Conservation (phyloP, 371 early-diverging fungal genomes). For the Umbelopsis sp. region DNA sequence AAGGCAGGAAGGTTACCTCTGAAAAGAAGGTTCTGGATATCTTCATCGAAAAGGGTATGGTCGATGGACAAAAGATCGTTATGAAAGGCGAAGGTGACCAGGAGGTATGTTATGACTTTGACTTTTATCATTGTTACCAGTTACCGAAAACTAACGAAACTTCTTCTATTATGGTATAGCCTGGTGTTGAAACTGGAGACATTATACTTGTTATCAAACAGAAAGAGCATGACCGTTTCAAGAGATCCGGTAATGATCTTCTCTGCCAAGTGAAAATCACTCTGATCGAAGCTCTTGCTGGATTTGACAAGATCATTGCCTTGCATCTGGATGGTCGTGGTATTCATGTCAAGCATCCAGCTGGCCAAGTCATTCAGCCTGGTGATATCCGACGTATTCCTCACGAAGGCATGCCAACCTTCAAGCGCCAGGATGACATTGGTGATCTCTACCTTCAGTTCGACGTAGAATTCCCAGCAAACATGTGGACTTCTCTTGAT, state of each 20-base stretch:
- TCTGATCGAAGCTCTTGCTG: conserved; percentile 91
- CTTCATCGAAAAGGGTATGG: conserved; percentile 93
- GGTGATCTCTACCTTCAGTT: conserved; percentile 94
- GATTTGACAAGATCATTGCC: conserved; percentile 81
- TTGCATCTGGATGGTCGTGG: conserved; percentile 92
- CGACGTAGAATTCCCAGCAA: conserved; percentile 91
- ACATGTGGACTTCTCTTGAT: conserved; percentile 69
- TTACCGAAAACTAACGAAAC: not conserved
- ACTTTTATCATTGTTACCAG: not conserved
- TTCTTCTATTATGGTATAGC: conserved; percentile 30
- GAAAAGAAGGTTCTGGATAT: conserved; percentile 92
- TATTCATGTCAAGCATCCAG: conserved; percentile 83
- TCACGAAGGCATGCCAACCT: conserved; percentile 96
- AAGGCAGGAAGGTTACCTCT: conserved; percentile 77
- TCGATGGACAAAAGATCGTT: conserved; percentile 84
- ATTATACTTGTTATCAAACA: conserved; percentile 84
- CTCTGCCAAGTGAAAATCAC: conserved; percentile 78
- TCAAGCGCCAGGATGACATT: conserved; percentile 82
- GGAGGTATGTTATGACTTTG: conserved; percentile 32
- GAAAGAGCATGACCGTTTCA: conserved; percentile 80
- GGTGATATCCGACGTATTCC: conserved; percentile 82
- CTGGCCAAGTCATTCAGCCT: conserved; percentile 92
- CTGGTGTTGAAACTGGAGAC: conserved; percentile 85
- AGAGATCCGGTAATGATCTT: conserved; percentile 79
- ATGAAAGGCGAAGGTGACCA: conserved; percentile 94